These are phyloP conservation scores for Leucaena leucocephala DNA, from an alignment of 306 rosid species.

Conservation along the genomic window DNA sequence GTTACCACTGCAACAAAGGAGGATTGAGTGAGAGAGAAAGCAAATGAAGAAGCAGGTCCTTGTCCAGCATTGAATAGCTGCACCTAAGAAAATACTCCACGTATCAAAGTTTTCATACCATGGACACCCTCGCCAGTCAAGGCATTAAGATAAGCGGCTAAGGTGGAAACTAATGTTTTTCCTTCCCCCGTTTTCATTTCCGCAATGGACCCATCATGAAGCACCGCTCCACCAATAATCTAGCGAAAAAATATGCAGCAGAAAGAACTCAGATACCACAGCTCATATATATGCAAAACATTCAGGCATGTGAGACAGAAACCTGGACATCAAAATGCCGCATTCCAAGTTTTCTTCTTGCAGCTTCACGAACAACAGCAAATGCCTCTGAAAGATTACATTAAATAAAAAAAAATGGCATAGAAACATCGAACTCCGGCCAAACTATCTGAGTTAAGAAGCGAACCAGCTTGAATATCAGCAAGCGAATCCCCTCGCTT, in stretches of 20 bases:
- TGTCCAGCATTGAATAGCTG: conserved; percentile 19
- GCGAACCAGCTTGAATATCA: conserved; percentile 85
- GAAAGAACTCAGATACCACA: conserved; percentile 1
- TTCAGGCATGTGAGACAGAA: conserved; percentile 30
- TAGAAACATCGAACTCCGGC: neutral
- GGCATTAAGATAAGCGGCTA: conserved; percentile 95
- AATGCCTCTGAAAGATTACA: conserved; percentile 73
- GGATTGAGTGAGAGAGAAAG: conserved; percentile 8
- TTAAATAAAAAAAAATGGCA: neutral
- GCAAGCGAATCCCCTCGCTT: conserved; percentile 74
- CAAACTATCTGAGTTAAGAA: neutral
- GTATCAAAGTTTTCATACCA: conserved; percentile 52
- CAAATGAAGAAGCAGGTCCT: conserved; percentile 15
- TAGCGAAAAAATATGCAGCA: conserved; percentile 41
- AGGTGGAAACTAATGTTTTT: conserved; percentile 88
- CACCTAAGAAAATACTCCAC: conserved; percentile 11
- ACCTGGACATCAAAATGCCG: conserved; percentile 99
- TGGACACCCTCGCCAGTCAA: conserved; percentile 93
- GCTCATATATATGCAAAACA: conserved; percentile 8
- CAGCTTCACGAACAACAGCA: conserved; percentile 98
- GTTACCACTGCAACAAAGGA: conserved; percentile 71
- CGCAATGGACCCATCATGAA: conserved; percentile 96
- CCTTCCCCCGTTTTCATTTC: conserved; percentile 99
- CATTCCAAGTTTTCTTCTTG: conserved; percentile 90
- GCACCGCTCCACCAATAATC: conserved; percentile 98